These are phyloP conservation scores for Xylaria sp. DNA, from an alignment of 2,329 filamentous ascomycete species.

Conservation along the genomic window DNA sequence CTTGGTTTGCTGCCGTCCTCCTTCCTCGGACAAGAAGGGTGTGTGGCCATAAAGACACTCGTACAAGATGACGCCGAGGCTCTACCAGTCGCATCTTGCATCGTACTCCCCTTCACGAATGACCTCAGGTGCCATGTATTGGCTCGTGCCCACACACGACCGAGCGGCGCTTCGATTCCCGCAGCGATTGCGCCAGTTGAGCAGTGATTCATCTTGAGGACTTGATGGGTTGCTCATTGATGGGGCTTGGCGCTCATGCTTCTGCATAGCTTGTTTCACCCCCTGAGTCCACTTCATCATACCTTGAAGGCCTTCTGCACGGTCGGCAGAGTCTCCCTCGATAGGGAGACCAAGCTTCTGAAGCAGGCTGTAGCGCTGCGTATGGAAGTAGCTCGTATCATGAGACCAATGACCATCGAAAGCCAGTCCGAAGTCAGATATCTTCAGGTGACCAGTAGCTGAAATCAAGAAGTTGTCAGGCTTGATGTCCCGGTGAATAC, in stretches of 20 bases:
- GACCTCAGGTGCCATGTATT: conserved; percentile 97
- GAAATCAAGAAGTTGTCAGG: conserved; percentile 95
- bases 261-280: conserved; percentile 36
- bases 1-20: conserved; percentile 71
- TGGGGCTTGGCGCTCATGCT: conserved; percentile 37
- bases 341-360: conserved; percentile 70
- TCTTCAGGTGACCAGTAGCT: conserved; percentile 82
- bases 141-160: conserved; percentile 89
- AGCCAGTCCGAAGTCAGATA: conserved; percentile 91
- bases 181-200: conserved; percentile 65
- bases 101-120: conserved; percentile 79
- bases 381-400: conserved; percentile 79
- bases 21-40: conserved; percentile 77
- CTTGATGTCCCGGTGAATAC: conserved; percentile 95
- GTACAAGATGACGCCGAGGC: conserved; percentile 87
- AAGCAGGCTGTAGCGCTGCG: conserved; percentile 72
- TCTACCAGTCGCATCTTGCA: conserved; percentile 95
- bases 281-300: conserved; percentile 38
- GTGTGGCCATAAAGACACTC: conserved; percentile 92
- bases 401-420: conserved; percentile 96
- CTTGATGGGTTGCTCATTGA: conserved; percentile 17
- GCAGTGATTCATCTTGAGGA: conserved; percentile 43
- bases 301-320: conserved; percentile 33
- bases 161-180: conserved; percentile 68
- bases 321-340: conserved; percentile 68